Base-by-base conservation (phyloP, 805 yeast genomes). In the Metschnikowia henanensis region DNA sequence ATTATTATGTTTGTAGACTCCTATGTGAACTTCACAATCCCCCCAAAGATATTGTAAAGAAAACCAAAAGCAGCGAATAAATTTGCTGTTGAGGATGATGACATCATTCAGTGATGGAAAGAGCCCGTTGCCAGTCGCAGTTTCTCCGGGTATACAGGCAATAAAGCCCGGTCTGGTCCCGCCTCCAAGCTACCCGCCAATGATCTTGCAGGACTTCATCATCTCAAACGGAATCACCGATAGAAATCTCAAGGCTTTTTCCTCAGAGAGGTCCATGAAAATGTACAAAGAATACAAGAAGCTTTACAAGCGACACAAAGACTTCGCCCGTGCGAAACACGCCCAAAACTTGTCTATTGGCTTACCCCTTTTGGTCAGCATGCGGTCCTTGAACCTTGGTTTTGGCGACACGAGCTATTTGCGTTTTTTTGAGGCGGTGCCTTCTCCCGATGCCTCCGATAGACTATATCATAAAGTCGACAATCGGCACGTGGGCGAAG, bases 401-500 rank as follows among this genome's bases (percentile, higher is more conserved):
- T 16, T 49, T 2, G 51, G 53, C 3, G 55, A 51, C 18, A 30
- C 39, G 12, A 41, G 34, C 13, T 49, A 32, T 28, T 30, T 47
- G 22, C 41, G 32, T 20, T 32, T 49, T 17, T 46, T 30, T 30
- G 46, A 32, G 29, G 43, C 47, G 18, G 22, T 41, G 18, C 39
- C 53, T 7, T 38, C 46, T n/a, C 52, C 52, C 3, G 49, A 48
- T 9, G 46, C 48, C 12, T 22, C n/a, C 6, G 49, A 49, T 31
- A 25, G 54, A 18, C 49, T 50, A 15, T 48, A 43, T 16, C 30
- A 36, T 20, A 43, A 33, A 15, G 45, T 32, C 12, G 54, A 50
- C 22, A 43, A 50, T 19, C 33, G 40, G 9, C 42, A 29, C 15
- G 22, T 46, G 9, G 55, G 51, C 19, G 46, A 44, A 6, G 53